Conservation (phyloP, 2,329 filamentous ascomycete genomes). For the Aspergillus unguis region DNA sequence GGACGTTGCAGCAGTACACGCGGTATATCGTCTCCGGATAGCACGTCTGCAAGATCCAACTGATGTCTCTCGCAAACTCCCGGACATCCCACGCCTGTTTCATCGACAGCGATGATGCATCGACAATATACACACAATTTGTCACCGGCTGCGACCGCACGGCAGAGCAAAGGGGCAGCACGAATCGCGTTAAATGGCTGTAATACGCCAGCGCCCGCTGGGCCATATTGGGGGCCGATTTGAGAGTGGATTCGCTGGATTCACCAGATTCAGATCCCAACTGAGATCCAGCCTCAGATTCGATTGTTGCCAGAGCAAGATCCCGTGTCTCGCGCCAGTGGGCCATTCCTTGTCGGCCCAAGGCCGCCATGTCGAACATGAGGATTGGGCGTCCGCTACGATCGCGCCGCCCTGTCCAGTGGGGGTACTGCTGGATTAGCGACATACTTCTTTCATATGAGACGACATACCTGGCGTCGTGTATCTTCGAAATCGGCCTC, state of each 20-base stretch:
- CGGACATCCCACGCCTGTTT: conserved; percentile 24
- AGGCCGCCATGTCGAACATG: conserved; percentile 17
- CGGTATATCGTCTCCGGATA: conserved; percentile 26
- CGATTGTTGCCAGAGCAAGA: not conserved
- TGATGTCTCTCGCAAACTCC: conserved; percentile 21
- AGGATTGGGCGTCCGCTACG: conserved; percentile 20
- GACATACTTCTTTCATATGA: not conserved
- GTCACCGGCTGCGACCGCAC: conserved; percentile 14
- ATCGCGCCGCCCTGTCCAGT: conserved; percentile 27
- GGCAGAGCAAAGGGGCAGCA: conserved; percentile 24
- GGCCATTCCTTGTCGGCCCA: conserved; percentile 11
- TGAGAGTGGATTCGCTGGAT: not conserved
- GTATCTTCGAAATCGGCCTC: conserved; percentile 21
- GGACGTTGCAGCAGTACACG: conserved; percentile 21
- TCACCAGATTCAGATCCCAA: no score
- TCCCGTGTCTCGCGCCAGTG: conserved; percentile 19
- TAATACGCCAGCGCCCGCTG: conserved; percentile 20
- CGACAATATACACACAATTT: conserved; percentile 21
- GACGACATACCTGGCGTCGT: conserved; percentile 15
- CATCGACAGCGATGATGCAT: conserved; percentile 17
- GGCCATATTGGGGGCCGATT: conserved; percentile 16
- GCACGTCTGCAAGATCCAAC: conserved; percentile 25
- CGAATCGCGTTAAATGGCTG: conserved; percentile 20
- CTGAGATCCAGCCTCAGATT: no score
- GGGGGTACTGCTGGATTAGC: conserved; percentile 20